Evolutionary conservation across 2,329 filamentous ascomycete genomes (phyloP), one percentile per base, ranked within the genome.

Genomic region (Neurospora crassa): DNA sequence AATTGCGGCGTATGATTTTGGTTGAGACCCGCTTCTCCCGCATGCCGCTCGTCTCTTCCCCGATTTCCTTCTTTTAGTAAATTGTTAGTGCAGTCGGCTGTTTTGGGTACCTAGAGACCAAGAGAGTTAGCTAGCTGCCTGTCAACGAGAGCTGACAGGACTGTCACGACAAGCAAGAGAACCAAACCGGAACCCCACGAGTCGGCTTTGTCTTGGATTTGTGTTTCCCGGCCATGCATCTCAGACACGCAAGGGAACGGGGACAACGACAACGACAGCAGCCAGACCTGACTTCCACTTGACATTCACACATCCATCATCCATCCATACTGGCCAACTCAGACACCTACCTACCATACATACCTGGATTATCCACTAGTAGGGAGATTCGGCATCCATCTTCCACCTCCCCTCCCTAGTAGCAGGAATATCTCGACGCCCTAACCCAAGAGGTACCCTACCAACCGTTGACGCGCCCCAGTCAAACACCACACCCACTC

Each of bases 71-170:
- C 74, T 72, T 72, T 73, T 72, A 12, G 40, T 40, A 40, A 76
- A 76, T 77, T 75, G 74, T 74, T 79, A 76, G 78, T 79, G 78
- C 79, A 79, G 24, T 37, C 1, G 34, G 34, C 34, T 37, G 53
- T 63, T 63, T 63, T 63, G 29, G 47, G 34, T 37, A 37, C 34
- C 34, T 37, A 6, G 34, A 37, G 34, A 37, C 34, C 34, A 37
- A 37, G 34, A 37, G 7, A 8, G 5, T 37, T 37, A 37, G 34
- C 34, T 37, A 37, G 29, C 4, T 6, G 18, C 16, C 24, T 63
- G 53, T 63, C 29, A 63, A 63, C 16, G 29, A 63, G 53, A 63
- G 53, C 53, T 63, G 53, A 63, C 53, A 63, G 29, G 29, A 29
- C 29, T 37, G 53, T 34, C 71, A 75, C 70, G 72, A 73, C 74